Base-by-base conservation (phyloP, 2,329 filamentous ascomycete species). In the Neonectria magnoliae region DNA sequence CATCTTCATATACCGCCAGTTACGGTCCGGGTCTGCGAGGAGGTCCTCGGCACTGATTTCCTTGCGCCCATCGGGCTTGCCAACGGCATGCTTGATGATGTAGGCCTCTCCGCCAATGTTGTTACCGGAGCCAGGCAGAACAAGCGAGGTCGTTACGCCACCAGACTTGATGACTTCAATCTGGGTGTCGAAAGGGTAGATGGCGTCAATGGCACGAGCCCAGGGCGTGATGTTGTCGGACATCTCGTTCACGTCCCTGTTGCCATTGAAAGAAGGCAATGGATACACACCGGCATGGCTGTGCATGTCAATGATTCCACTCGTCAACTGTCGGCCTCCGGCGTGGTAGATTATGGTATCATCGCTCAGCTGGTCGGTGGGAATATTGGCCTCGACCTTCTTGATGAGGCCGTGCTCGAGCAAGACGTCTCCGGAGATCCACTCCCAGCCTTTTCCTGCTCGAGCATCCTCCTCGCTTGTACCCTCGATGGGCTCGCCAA, bases 1-100 rank as follows among this genome's bases (percentile, higher is more conserved):
- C 90, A 92, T 92, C 80, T 93, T 92, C 83, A 93, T 90, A 76
- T 91, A 92, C 20, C 90, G 83, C 86, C 89, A 90, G 64, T 81
- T 86, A 22, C 83, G 82, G 45, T 90, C 88, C 0, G 89, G 89
- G 56, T 91, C 88, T 1, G 90, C 90, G 10, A 92, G 81, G 80
- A 92, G 83, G 68, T 91, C 87, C 25, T 82, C 78, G 2, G 86
- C 87, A 57, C 88, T 90, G 47, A 90, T 84, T 75, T 92, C 90
- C 16, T 83, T 79, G 22, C 90, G 84, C 4, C 89, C 88, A 67
- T 90, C 85, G 0, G 80, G 70, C 60, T 82, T 82, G 20, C 89
- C 89, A 11, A 91, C 85, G 10, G 89, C 87, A 65, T 90, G 88
- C 79, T 92, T 93, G 75, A 93, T 85, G 5, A 90, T 84, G 62